Evolutionary conservation across 2,329 filamentous ascomycete species (phyloP), one percentile per base, ranked within the genome.

Genomic region (Ophiostoma triangulosporum): DNA sequence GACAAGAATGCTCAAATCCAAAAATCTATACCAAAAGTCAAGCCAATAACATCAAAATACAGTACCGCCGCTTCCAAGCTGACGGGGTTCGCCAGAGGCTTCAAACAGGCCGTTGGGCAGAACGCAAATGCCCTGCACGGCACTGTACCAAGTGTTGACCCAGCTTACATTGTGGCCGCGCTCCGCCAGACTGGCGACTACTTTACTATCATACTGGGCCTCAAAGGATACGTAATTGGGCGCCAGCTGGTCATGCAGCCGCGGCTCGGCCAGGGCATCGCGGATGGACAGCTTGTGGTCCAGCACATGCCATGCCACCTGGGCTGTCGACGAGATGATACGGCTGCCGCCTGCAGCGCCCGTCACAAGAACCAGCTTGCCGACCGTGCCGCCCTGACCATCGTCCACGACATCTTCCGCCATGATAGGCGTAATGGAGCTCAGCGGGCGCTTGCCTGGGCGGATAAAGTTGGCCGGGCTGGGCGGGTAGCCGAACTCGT

Each of bases 401-500:
- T 43, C 38, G 12, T 43, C 38, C 11, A 43, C 38, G 14, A 43
- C 20, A 6, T 77, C 68, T 61, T 90, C 86, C 53, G 84, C 84
- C 40, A 96, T 94, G 29, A 88, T 73, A 4, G 90, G 88, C 0
- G 84, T 81, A 60, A 93, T 89, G 57, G 85, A 90, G 1, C 84
- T 90, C 4, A 96, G 71, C 0, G 90, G 88, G 0, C 91, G 80
- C 68, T 96, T 96, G 48, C 80, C 76, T 0, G 88, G 81, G 5
- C 81, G 77, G 65, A 96, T 81, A 65, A 81, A 96, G 73, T 97
- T 96, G 45, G 83, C 77, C 4, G 81, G 78, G 0, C 80, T 83
- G 1, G 91, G 89, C 45, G 83, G 77, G 69, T 88, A 95, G 51
- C 88, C 89, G 64, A 96, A 97, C 26, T 83, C 80, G 65, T 95